phyloP scores from a whole-genome alignment of 2,329 filamentous ascomycete species.

The Colletotrichum noveboracense region DNA sequence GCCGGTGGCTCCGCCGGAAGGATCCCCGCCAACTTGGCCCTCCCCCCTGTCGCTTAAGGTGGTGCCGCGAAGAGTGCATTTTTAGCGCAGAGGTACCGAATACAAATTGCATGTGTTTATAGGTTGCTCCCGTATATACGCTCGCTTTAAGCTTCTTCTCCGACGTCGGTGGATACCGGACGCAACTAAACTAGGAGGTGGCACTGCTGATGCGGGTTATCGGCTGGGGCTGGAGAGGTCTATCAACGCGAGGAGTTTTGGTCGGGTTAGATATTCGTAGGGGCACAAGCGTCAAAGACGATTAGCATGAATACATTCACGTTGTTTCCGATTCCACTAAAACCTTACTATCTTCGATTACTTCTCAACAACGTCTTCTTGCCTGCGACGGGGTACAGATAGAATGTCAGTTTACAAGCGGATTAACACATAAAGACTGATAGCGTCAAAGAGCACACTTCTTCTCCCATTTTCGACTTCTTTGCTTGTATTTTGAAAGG shows the following conservation, averaged over 20 bases:
- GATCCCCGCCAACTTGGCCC: conserved; percentile 1
- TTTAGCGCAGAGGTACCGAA: background rate
- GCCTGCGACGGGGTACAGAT: no score
- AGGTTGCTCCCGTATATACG: background rate
- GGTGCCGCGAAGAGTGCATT: background rate
- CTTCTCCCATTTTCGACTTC: no score
- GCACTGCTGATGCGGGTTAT: background rate
- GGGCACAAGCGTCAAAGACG: background rate
- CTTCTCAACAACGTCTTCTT: no score
- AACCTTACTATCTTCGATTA: fast-evolving
- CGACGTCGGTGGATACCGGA: background rate
- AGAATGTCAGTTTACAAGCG: no score
- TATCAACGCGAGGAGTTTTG: background rate
- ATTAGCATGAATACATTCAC: background rate
- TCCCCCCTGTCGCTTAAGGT: background rate
- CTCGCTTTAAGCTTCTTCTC: background rate
- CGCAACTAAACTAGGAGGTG: background rate
- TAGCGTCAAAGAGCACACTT: no score
- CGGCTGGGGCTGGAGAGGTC: background rate
- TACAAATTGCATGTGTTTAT: background rate
- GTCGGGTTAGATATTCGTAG: background rate
- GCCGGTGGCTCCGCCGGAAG: background rate
- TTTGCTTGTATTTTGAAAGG: no score
- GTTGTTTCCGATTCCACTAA: background rate
- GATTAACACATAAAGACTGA: no score